phyloP scores from a whole-genome alignment of 441 rosid species.

The Populus tomentosa region DNA sequence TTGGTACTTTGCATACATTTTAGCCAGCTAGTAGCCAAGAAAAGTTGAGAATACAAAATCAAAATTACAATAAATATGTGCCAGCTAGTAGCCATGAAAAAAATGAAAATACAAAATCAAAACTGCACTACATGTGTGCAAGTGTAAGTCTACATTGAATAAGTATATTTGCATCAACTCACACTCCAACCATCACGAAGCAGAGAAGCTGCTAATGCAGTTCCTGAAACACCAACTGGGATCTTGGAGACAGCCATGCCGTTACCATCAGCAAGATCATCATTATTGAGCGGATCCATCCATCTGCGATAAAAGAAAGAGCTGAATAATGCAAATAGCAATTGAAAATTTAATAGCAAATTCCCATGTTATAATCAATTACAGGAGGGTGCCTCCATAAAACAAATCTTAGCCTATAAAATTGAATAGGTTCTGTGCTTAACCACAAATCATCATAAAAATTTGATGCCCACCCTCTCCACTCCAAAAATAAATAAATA shows the following conservation, averaged over 20 bases:
- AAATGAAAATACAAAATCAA: slow-evolving; percentile 2
- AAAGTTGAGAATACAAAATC: neutral
- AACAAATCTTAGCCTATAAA: neutral
- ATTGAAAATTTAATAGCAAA: neutral
- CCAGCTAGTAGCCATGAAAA: neutral
- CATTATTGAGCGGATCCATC: slow-evolving; percentile 32
- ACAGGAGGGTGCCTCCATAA: neutral
- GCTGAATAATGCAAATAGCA: neutral
- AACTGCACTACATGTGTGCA: neutral
- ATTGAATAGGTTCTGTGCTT: neutral
- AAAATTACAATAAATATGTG: neutral
- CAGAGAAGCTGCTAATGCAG: slow-evolving; percentile 92
- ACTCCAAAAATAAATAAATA: neutral
- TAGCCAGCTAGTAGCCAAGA: slow-evolving; percentile 58
- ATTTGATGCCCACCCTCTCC: neutral
- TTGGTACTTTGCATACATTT: slow-evolving; percentile 94
- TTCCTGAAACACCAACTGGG: slow-evolving; percentile 93
- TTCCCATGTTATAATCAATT: neutral
- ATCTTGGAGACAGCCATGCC: slow-evolving; percentile 55
- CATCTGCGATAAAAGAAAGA: slow-evolving; percentile 36
- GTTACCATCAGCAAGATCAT: slow-evolving; percentile 44
- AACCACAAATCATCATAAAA: neutral
- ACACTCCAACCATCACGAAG: slow-evolving; percentile 99
- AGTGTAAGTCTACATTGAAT: slow-evolving; percentile 6
- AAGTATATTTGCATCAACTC: slow-evolving; percentile 30